Base-by-base conservation (phyloP, 2,329 filamentous ascomycete genomes). In the Talaromyces sp. region DNA sequence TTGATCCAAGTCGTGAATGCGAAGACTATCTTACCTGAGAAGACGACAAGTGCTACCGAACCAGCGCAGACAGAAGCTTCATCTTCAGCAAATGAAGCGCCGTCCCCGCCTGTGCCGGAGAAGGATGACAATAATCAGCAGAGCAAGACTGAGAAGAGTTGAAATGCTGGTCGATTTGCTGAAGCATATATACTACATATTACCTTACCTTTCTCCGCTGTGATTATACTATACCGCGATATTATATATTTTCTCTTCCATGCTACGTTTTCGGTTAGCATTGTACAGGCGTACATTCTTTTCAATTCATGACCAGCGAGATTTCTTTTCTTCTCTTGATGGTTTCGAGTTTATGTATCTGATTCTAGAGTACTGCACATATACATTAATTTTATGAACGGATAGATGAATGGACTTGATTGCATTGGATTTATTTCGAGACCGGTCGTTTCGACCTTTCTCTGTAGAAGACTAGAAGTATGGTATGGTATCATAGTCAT, bases 1-100 rank as follows among this genome's bases (percentile, higher is more conserved):
- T 83, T 97, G 5, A 78, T 88, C 13, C 84, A 85, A 63, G 63
- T 81, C 22, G 74, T 80, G 36, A 72, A 78, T 53, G 72, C 73
- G 13, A 82, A 81, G 68, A 69, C 68, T 5, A 74, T 76, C 31
- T 65, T 70, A n/a, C 61, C 70, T 2, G 66, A 65, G 10, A 63
- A 53, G 43, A 49, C 22, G 6, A n/a, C 6, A 3, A 43, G n/a
- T 43, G 11, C 61, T 54, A 6, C 29, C 25, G 59, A 47, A 49
- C 11, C 40, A n/a, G 19, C 13, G 3, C 58, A 61, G 5, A 36
- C 49, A 54, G 40, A 63, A 36, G 43, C 19, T 7, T 27, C 60
- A n/a, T 38, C 49, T 25, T 40, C 49, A 27, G 22, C 34, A 22
- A 51, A 29, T 11, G 43, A 58, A 43, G 38, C 38, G 19, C 49